Evolutionary conservation across 169 alveolate genomes (phyloP).

Genomic region (Cryptosporidium xiaoi): DNA sequence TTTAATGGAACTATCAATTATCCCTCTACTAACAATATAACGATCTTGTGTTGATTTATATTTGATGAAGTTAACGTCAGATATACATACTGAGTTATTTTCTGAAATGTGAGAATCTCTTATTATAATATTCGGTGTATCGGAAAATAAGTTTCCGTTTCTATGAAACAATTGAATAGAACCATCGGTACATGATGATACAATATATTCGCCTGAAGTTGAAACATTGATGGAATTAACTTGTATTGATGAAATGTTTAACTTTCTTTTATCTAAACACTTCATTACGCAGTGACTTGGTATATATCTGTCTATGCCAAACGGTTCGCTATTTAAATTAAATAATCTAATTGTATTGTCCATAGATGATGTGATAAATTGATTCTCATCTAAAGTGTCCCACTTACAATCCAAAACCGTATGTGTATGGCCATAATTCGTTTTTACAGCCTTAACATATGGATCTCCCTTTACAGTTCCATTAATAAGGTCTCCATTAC

Average conservation of each 20-base stretch:
- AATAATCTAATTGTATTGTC: slow-evolving; percentile 56
- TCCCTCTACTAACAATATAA: slow-evolving; percentile 47
- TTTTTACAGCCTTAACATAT: slow-evolving; percentile 54
- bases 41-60: neutral
- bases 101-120: slow-evolving; percentile 48
- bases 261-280: slow-evolving; percentile 37
- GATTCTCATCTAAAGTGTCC: slow-evolving; percentile 24
- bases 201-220: slow-evolving; percentile 27
- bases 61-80: slow-evolving; percentile 35
- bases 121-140: slow-evolving; percentile 47
- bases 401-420: slow-evolving; percentile 61
- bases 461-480: slow-evolving; percentile 73
- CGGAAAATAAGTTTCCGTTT: slow-evolving; percentile 39
- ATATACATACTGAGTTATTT: slow-evolving; percentile 5
- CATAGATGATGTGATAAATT: slow-evolving; percentile 47
- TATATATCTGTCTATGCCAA: slow-evolving; percentile 54
- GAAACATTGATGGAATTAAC: slow-evolving; percentile 41
- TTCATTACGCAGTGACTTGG: slow-evolving; percentile 44
- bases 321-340: slow-evolving; percentile 66
- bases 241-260: slow-evolving; percentile 44
- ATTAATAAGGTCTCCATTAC: slow-evolving; percentile 50
- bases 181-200: slow-evolving; percentile 58
- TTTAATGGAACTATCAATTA: slow-evolving; percentile 20
- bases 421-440: slow-evolving; percentile 71
- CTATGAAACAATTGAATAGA: slow-evolving; percentile 53